These are phyloP conservation scores for Coemansia javaensis DNA, from an alignment of 192 early-diverging fungal genomes.

Conservation along the genomic window DNA sequence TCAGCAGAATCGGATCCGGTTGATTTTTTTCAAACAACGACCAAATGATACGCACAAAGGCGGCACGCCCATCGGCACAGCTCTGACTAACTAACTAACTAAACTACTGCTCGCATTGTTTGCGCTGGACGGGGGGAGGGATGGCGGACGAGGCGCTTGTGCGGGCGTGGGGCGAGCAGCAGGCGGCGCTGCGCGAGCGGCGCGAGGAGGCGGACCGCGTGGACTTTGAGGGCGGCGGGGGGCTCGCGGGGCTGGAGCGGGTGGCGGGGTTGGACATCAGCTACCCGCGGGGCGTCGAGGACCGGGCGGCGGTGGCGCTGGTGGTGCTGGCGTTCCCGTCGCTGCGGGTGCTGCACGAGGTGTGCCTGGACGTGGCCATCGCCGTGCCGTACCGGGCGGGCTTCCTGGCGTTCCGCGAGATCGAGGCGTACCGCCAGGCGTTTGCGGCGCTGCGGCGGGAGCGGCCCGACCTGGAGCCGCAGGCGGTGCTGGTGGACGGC, in stretches of 20 bases:
- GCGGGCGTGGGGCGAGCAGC: constrained; percentile 12
- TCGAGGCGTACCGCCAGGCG: constrained; percentile 55
- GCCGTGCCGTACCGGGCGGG: constrained; percentile 78
- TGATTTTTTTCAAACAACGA: no score
- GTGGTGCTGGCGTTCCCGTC: constrained; percentile 66
- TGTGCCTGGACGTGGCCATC: constrained; percentile 56
- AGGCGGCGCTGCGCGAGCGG: constrained; percentile 18
- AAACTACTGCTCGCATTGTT: no score
- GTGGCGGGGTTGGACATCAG: constrained; percentile 77
- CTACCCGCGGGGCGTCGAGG: constrained; percentile 52
- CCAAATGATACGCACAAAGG: no score
- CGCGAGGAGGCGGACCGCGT: constrained; percentile 10
- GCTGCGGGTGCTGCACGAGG: constrained; percentile 62
- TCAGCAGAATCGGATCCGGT: no score
- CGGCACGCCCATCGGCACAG: no score
- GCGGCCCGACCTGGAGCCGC: constrained; percentile 60
- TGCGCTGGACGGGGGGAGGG: no score
- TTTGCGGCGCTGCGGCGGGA: constrained; percentile 51
- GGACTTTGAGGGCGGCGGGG: constrained; percentile 5
- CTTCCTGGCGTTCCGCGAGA: constrained; percentile 91
- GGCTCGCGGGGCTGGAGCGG: constrained; percentile 42
- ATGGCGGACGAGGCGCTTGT: constrained; percentile 1
- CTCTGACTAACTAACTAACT: no score
- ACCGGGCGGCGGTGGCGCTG: constrained; percentile 66
- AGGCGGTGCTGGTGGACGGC: constrained; percentile 81